phyloP scores from a whole-genome alignment of 1,284 basidiomycete genomes.

The Phellinidium pouzarii region DNA sequence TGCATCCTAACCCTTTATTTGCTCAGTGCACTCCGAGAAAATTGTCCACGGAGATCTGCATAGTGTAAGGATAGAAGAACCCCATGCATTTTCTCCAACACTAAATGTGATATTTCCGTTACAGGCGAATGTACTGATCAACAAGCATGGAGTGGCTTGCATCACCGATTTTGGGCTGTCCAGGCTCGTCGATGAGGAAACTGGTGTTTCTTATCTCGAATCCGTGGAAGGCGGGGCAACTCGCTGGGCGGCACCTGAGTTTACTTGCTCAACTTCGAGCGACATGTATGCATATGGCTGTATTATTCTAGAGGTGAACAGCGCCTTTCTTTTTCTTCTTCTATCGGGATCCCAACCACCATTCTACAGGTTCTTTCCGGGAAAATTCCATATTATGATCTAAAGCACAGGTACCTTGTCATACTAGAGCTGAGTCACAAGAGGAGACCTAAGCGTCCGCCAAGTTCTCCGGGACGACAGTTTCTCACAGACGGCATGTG shows the following conservation, averaged over 20 bases:
- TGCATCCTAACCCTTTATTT: neutral
- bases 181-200: constrained; percentile 21
- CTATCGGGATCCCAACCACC: constrained; percentile 26
- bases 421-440: constrained; percentile 35
- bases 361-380: constrained; percentile 25
- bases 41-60: constrained; percentile 9
- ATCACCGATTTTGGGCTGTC: constrained; percentile 34
- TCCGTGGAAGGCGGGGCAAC: constrained; percentile 29
- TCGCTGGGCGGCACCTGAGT: constrained; percentile 27
- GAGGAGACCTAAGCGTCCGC: constrained; percentile 34
- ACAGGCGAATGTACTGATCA: constrained; percentile 29
- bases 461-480: constrained; percentile 23
- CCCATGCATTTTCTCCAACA: neutral
- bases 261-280: constrained; percentile 22
- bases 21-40: constrained; percentile 1
- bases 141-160: constrained; percentile 21
- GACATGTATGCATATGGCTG: constrained; percentile 27
- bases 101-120: neutral
- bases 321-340: neutral
- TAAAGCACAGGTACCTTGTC: constrained; percentile 26
- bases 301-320: constrained; percentile 23
- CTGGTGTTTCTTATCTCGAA: constrained; percentile 21
- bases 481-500: constrained; percentile 35
- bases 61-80: neutral
- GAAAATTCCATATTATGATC: constrained; percentile 27